Evolutionary conservation across 805 yeast genomes (phyloP).

Genomic region (Spathaspora hagerdaliae): DNA sequence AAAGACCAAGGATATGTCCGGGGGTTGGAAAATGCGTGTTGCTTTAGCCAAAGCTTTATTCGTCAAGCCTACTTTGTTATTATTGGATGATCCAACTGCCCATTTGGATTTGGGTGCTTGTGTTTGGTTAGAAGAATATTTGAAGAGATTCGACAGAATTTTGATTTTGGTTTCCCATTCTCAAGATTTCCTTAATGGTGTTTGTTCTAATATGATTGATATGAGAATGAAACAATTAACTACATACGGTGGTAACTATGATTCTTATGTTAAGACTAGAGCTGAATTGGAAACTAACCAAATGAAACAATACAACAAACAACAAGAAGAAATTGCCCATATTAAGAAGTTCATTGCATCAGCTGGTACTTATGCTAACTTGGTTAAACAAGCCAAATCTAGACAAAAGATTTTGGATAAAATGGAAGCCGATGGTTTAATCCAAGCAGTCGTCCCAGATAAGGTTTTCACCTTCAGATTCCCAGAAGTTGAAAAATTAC

Average conservation of each 20-base stretch:
- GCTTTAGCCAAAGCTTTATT: conserved; percentile 96
- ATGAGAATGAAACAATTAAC: conserved; percentile 79
- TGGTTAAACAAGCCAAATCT: conserved; percentile 98
- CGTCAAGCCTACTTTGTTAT: conserved; percentile 92
- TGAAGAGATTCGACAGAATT: conserved; percentile 90
- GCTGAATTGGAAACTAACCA: conserved; percentile 92
- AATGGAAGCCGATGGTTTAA: conserved; percentile 99
- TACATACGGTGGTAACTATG: conserved; percentile 97
- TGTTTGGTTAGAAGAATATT: conserved; percentile 99
- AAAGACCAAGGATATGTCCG: conserved; percentile 98
- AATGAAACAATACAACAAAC: conserved; percentile 95
- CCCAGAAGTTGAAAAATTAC: conserved; percentile 93
- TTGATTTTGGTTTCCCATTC: conserved; percentile 95
- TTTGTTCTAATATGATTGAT: conserved; percentile 96
- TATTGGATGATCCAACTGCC: conserved; percentile 98
- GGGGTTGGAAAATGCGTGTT: conserved; percentile 99
- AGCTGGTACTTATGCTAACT: conserved; percentile 99
- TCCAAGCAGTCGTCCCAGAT: conserved; percentile 89
- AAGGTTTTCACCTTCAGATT: conserved; percentile 91
- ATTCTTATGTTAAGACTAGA: conserved; percentile 93
- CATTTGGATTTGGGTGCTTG: conserved; percentile 99
- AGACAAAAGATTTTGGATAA: conserved; percentile 98
- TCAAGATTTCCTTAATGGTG: conserved; percentile 99
- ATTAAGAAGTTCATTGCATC: conserved; percentile 98
- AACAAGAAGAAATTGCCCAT: conserved; percentile 98